Evolutionary conservation across 1,284 basidiomycete species (phyloP).

Genomic region (Cystobasidium pallidum): DNA sequence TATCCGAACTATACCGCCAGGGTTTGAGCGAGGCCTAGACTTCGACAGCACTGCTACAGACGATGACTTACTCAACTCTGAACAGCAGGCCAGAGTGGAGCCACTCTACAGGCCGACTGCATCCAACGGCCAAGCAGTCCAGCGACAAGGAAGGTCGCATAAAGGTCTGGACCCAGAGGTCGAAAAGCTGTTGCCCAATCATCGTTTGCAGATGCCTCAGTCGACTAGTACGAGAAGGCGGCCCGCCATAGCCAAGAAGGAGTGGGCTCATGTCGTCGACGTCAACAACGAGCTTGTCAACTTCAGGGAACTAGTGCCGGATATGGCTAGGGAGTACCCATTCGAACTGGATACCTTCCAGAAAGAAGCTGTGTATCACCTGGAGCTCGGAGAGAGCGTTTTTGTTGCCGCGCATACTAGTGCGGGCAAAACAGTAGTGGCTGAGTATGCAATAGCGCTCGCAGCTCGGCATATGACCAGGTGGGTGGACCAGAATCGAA

Average conservation of each 20-base stretch:
- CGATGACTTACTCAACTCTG: slow-evolving; percentile 55
- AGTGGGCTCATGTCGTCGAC: slow-evolving; percentile 98
- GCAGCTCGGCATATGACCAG: slow-evolving; percentile 98
- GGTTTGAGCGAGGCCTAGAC: slow-evolving; percentile 65
- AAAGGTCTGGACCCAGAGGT: slow-evolving; percentile 43
- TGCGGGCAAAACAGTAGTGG: slow-evolving; percentile 99
- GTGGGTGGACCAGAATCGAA: too few relatives aligned
- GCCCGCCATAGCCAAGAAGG: slow-evolving; percentile 66
- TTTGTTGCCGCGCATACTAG: slow-evolving; percentile 99
- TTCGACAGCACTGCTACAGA: slow-evolving; percentile 62
- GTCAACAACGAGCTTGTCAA: slow-evolving; percentile 86
- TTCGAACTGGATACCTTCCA: slow-evolving; percentile 89
- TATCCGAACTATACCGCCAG: slow-evolving; percentile 58
- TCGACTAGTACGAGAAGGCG: slow-evolving; percentile 48
- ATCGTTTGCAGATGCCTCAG: slow-evolving; percentile 15
- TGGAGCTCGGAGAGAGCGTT: slow-evolving; percentile 96
- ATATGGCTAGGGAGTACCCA: slow-evolving; percentile 76
- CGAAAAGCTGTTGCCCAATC: slow-evolving; percentile 35
- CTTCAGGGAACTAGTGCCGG: slow-evolving; percentile 82
- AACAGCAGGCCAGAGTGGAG: slow-evolving; percentile 49
- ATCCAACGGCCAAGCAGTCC: not conserved
- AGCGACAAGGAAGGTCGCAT: not conserved
- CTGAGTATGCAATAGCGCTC: slow-evolving; percentile 96
- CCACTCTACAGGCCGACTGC: slow-evolving; percentile 50
- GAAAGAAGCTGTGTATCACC: slow-evolving; percentile 96